Evolutionary conservation across 805 yeast genomes (phyloP), one percentile per base, ranked within the genome.

Genomic region (Kuraishia cidri): DNA sequence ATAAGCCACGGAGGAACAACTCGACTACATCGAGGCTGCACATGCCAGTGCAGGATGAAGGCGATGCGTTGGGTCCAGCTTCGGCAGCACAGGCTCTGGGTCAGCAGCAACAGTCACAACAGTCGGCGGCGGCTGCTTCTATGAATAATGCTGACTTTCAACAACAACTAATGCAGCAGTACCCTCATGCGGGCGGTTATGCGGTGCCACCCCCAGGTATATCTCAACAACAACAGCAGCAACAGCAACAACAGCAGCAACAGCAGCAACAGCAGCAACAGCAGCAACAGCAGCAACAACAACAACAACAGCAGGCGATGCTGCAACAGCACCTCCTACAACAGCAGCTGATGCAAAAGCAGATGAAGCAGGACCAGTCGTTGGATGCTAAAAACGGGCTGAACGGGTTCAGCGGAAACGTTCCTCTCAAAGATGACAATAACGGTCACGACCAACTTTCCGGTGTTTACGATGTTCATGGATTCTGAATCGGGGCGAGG

Each of bases 1-100:
- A 76, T 47, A 74, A 67, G 54, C 73, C 72, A 4, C 72, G 68
- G 39, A 40, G 40, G 24, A 36, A 22, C 23, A 38, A 13, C 23
- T 20, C 23, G 16, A 22, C 29, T 12, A 6, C 26, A 14, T 13
- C 26, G 13, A n/a, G 9, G 23, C 10, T 10, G 23, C 23, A 20
- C 23, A 10, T 10, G 10, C 7, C 23, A 20, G 9, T 13, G 13
- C 26, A 31, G 15, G 10, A 12, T 13, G 9, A 4, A 30, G 10
- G 18, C 23, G 19, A 32, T n/a, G n/a, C n/a, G n/a, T n/a, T n/a
- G n/a, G n/a, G n/a, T n/a, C n/a, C n/a, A n/a, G n/a, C n/a, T n/a
- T n/a, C n/a, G n/a, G n/a, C n/a, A n/a, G n/a, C n/a, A n/a, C n/a
- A n/a, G n/a, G n/a, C n/a, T n/a, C n/a, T n/a, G n/a, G n/a, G n/a